Percentiles rank a stretch among this genome's conserved stretches.
Conservation (phyloP, 2,329 filamentous ascomycete genomes). For the Tolypocladium album region DNA sequence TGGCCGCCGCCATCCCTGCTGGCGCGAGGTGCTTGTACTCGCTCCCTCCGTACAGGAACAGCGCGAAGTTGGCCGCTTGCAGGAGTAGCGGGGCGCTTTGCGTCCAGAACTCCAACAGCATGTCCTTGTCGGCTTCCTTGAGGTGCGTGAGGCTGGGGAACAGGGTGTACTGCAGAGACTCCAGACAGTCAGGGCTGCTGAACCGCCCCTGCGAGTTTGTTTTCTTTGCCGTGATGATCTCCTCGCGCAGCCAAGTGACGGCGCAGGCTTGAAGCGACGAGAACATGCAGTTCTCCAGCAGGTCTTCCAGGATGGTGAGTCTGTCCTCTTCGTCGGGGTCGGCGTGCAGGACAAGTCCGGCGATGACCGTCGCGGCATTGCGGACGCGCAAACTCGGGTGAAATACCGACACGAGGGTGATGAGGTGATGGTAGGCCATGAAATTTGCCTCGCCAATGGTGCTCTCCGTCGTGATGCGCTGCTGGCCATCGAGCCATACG, state of each 20-base stretch:
- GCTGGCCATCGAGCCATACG: constrained; percentile 44
- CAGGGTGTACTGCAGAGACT: constrained; percentile 48
- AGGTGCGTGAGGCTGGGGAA: constrained; percentile 47
- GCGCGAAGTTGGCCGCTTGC: constrained; percentile 50
- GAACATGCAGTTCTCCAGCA: constrained; percentile 56
- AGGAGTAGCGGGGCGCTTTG: constrained; percentile 44
- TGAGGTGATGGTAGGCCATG: constrained; percentile 49
- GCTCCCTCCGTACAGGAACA: constrained; percentile 40
- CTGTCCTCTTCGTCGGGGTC: constrained; percentile 49
- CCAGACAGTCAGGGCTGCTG: constrained; percentile 41
- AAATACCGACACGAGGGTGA: constrained; percentile 47
- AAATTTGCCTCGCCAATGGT: constrained; percentile 31
- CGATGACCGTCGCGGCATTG: constrained; percentile 42
- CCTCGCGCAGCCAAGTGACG: constrained; percentile 53
- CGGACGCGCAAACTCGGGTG: constrained; percentile 43
- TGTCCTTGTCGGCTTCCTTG: constrained; percentile 26
- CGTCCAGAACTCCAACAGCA: constrained; percentile 39
- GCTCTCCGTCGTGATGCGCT: constrained; percentile 22
- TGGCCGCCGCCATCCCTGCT: constrained; percentile 42
- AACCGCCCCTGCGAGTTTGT: constrained; percentile 29
- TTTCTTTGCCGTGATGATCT: constrained; percentile 38
- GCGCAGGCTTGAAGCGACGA: constrained; percentile 51
- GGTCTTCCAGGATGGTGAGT: constrained; percentile 51
- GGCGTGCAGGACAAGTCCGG: constrained; percentile 43
- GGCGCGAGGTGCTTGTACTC: constrained; percentile 39